Evolutionary conservation across 2,329 filamentous ascomycete species (phyloP).

Genomic region (Aspergillus tanneri): DNA sequence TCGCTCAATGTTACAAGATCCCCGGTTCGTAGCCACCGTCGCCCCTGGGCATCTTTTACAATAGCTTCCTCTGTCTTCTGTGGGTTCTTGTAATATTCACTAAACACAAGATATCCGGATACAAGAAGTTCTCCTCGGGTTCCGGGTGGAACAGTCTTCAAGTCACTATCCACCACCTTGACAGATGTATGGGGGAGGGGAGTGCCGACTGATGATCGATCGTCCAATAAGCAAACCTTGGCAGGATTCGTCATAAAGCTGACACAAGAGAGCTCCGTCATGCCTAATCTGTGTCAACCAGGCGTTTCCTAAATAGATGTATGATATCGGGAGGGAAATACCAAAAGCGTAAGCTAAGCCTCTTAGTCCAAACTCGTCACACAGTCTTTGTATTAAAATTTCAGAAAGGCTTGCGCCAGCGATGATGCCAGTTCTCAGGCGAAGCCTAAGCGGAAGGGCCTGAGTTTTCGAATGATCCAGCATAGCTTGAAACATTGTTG

Average conservation of each 20-base stretch:
- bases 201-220: conserved; percentile 3
- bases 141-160: conserved; percentile 63
- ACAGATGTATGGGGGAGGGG: conserved; percentile 69
- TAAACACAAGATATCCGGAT: conserved; percentile 66
- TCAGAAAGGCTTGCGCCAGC: background rate
- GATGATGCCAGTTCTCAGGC: background rate
- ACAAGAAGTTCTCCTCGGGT: conserved; percentile 68
- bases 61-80: conserved; percentile 61
- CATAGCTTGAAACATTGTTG: conserved; percentile 70
- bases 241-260: background rate
- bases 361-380: background rate
- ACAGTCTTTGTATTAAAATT: conserved; percentile 1
- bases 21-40: conserved; percentile 53
- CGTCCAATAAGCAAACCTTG: background rate
- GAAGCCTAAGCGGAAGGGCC: background rate
- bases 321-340: background rate
- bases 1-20: conserved; percentile 49
- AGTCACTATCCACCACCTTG: conserved; percentile 68
- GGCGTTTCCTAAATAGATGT: background rate
- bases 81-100: conserved; percentile 40
- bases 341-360: background rate
- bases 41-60: conserved; percentile 56
- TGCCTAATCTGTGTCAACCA: background rate
- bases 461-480: conserved; percentile 23
- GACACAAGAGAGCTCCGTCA: conserved; percentile 4